Conservation (phyloP, 371 early-diverging fungal species). For the Parasitella parasitica region DNA sequence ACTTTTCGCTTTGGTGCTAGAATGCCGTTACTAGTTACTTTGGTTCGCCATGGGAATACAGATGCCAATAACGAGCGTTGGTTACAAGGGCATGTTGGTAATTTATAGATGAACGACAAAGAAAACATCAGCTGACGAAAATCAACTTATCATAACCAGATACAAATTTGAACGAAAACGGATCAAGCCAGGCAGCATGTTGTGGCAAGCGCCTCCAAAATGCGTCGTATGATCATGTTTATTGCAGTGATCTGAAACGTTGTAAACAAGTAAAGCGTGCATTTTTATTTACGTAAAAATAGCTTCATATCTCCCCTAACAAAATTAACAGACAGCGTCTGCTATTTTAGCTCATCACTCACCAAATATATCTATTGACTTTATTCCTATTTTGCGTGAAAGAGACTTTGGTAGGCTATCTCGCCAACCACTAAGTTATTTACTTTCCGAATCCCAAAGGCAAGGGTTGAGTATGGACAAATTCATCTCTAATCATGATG, state of each 20-base stretch:
- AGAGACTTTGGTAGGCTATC: slow-evolving; percentile 35
- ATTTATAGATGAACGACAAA: not conserved
- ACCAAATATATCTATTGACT: slow-evolving; percentile 14
- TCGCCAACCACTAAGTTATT: slow-evolving; percentile 16
- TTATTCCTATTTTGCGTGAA: slow-evolving; percentile 25
- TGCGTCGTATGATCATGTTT: slow-evolving; percentile 27
- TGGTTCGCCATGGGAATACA: slow-evolving; percentile 50
- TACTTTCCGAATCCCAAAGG: slow-evolving; percentile 5
- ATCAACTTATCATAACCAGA: slow-evolving; percentile 29
- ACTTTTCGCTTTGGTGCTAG: not conserved
- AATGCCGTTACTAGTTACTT: slow-evolving; percentile 26
- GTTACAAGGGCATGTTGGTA: slow-evolving; percentile 49
- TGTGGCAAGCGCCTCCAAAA: slow-evolving; percentile 32
- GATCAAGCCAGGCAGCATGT: slow-evolving; percentile 31
- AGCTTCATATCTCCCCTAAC: not conserved
- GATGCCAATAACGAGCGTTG: slow-evolving; percentile 44
- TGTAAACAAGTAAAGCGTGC: slow-evolving; percentile 35
- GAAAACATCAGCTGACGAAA: not conserved
- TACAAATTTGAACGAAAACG: slow-evolving; percentile 32
- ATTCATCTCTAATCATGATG: slow-evolving; percentile 15
- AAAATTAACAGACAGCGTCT: slow-evolving; percentile 22
- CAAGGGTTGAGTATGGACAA: slow-evolving; percentile 8
- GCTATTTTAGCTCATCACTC: slow-evolving; percentile 25
- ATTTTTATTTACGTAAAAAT: not conserved
- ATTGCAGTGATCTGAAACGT: slow-evolving; percentile 39